Conservation (phyloP, 768 basidiomycete genomes). For the Epithele typhae region DNA sequence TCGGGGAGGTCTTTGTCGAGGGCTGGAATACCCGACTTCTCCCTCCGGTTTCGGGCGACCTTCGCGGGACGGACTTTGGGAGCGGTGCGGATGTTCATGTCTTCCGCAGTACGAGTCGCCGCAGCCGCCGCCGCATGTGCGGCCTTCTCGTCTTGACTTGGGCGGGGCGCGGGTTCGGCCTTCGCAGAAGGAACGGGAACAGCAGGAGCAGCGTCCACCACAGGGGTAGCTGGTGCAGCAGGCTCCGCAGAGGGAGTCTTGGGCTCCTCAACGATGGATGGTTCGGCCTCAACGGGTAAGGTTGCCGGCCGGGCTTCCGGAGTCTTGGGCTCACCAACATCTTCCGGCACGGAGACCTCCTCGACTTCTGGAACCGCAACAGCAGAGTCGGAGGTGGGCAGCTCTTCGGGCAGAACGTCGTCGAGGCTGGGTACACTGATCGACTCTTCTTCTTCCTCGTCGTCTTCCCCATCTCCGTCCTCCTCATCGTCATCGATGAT, state of each 20-base stretch:
- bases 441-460: slow-evolving; percentile 32
- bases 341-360: slow-evolving; percentile 24
- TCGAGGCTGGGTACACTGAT: slow-evolving; percentile 19
- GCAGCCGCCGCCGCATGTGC: slow-evolving; percentile 15
- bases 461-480: slow-evolving; percentile 47
- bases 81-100: slow-evolving; percentile 13
- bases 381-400: not conserved
- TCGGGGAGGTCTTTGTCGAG: slow-evolving; percentile 70
- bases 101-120: slow-evolving; percentile 16
- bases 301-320: slow-evolving; percentile 58
- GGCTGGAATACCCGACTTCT: slow-evolving; percentile 81
- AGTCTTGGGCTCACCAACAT: slow-evolving; percentile 58
- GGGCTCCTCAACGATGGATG: slow-evolving; percentile 4
- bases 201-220: not conserved
- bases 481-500: slow-evolving; percentile 71
- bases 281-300: slow-evolving; percentile 24
- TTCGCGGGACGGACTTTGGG: slow-evolving; percentile 13
- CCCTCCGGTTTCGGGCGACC: slow-evolving; percentile 47
- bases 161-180: slow-evolving; percentile 2
- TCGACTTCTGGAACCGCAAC: not conserved
- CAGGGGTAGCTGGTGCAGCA: not conserved
- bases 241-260: not conserved
- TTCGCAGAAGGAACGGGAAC: slow-evolving; percentile 7
- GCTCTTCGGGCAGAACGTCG: slow-evolving; percentile 17
- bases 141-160: slow-evolving; percentile 17